Conservation (phyloP, 805 yeast species). For the Candida orba region DNA sequence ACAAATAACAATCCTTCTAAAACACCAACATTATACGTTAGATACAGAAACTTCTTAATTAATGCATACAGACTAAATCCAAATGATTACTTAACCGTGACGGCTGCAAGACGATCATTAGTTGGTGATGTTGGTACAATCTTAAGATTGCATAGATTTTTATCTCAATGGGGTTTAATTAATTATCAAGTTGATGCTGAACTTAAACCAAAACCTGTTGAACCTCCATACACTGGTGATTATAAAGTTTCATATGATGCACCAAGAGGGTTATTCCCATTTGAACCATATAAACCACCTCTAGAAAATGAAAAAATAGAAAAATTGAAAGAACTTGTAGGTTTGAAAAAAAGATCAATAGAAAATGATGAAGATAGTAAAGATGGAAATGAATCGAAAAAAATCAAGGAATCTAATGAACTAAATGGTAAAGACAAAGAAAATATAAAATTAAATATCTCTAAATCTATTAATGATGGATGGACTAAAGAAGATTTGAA, state of each 20-base stretch:
- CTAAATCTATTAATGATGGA: constrained; percentile 30
- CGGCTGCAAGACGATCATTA: constrained; percentile 84
- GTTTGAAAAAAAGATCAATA: constrained; percentile 11
- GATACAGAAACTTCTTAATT: constrained; percentile 82
- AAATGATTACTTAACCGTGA: constrained; percentile 79
- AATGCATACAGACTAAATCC: constrained; percentile 86
- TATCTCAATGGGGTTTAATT: constrained; percentile 88
- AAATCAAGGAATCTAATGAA: constrained; percentile 3
- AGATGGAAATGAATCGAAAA: neutral
- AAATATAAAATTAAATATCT: neutral
- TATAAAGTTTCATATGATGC: constrained; percentile 76
- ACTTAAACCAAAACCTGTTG: constrained; percentile 58
- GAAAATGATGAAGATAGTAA: constrained; percentile 10
- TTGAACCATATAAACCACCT: constrained; percentile 68
- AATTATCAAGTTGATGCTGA: constrained; percentile 88
- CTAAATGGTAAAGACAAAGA: neutral
- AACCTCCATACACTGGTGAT: constrained; percentile 71
- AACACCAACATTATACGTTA: constrained; percentile 73
- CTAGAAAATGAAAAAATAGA: constrained; percentile 39
- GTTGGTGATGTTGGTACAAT: constrained; percentile 90
- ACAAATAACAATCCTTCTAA: constrained; percentile 63
- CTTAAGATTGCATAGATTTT: constrained; percentile 74
- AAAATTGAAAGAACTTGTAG: constrained; percentile 31
- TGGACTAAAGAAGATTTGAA: constrained; percentile 69
- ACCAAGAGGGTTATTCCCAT: constrained; percentile 89